Base-by-base conservation (phyloP, 495 filamentous ascomycete species). In the Penicillium nucicola region DNA sequence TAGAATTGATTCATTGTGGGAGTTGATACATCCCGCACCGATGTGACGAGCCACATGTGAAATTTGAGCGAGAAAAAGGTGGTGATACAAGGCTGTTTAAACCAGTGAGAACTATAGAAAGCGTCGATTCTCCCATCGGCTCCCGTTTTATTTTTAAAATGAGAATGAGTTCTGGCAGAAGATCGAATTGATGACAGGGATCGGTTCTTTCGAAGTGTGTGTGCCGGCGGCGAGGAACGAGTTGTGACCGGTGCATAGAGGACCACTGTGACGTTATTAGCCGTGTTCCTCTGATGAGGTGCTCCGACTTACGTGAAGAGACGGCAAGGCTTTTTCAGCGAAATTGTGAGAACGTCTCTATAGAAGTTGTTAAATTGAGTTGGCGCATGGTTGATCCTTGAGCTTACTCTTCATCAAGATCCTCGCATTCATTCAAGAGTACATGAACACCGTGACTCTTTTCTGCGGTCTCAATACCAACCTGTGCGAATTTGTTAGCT, bases 221-320 rank as follows among this genome's bases (percentile, higher is more conserved):
- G 60, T 56, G 22, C 62, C 62, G 3, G 62, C 59, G n/a, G 25
- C 28, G 8, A 65, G 48, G 17, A 65, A 32, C 2, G 56, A 53
- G 62, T 65, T 65, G 42, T 55, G 56, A n/a, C 62, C 62, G 17
- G 62, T 65, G 48, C 62, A 65, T 0, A 45, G 33, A 7, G 57
- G 52, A n/a, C 62, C 62, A 45, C 62, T 65, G 15, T 14, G 17
- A 3, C 1, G 5, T 19, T 17, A 14, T 52, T n/a, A 56, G 37
- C 11, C 0, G 20, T 28, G 6, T 39, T 8, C 19, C 19, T 1
- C 35, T 12, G 0, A 3, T 25, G 14, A 25, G 18, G 30, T 17
- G 4, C 11, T 6, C 12, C 2, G 13, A 38, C 62, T 57, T 52
- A 63, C 62, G 52, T 63, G 60, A 65, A 65, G 9, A 63, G 51